These are phyloP conservation scores for Malus hybrid DNA, from an alignment of 331 rosid genomes.

Conservation along the genomic window DNA sequence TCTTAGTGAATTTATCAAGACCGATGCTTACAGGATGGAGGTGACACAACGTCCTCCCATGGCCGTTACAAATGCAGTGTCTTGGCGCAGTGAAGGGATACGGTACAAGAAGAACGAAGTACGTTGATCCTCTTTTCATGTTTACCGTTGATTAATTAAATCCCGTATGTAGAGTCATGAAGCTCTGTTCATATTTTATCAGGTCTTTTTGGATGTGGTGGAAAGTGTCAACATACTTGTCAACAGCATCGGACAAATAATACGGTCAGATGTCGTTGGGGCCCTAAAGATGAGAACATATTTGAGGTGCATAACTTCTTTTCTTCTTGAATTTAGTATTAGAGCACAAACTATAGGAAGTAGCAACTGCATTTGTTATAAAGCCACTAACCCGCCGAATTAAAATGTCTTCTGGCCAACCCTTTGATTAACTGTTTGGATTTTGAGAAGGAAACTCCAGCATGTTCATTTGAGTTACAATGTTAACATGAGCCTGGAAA, in stretches of 20 bases:
- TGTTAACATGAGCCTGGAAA: background rate
- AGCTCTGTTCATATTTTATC: background rate
- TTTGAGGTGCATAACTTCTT: conserved; percentile 21
- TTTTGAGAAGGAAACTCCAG: background rate
- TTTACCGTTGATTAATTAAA: background rate
- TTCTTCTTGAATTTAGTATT: background rate
- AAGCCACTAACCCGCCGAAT: background rate
- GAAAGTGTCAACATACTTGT: conserved; percentile 34
- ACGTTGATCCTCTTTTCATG: conserved; percentile 7
- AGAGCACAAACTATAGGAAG: background rate
- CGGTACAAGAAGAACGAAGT: conserved; percentile 34
- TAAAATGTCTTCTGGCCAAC: background rate
- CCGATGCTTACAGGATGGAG: conserved; percentile 36
- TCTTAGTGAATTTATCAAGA: conserved; percentile 30
- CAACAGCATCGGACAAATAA: conserved; percentile 30
- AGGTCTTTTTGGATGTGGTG: conserved; percentile 37
- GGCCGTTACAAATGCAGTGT: conserved; percentile 36
- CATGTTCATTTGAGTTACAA: background rate
- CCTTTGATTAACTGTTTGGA: background rate
- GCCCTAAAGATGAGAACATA: conserved; percentile 30
- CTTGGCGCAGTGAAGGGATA: conserved; percentile 39
- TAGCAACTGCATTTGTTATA: background rate
- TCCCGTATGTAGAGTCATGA: background rate
- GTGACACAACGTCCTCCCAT: conserved; percentile 30
- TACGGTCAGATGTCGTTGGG: conserved; percentile 36